Evolutionary conservation across 31 red algal genomes (phyloP), one percentile per base, ranked within the genome.

Genomic region (Odonthalia washingtoniensis): DNA sequence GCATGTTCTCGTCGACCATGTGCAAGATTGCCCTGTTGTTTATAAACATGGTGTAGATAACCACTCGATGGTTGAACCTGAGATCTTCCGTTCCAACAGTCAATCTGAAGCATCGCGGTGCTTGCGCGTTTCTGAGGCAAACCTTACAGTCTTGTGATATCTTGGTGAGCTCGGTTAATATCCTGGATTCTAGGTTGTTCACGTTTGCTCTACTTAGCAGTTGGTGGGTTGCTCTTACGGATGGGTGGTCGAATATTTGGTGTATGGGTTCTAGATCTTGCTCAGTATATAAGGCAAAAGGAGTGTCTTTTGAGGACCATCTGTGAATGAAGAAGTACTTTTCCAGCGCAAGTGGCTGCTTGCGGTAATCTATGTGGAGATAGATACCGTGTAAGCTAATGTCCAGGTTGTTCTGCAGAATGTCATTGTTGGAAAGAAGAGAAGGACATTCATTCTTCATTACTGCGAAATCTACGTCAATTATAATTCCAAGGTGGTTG

Each of bases 1-100:
- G 83, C 1, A 53, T 87, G 2, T 46, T 72, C 52, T 87, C 84
- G 66, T 65, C 52, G 3, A 87, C 84, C 2, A 87, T 30, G 46
- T 87, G 45, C 24, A 60, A 37, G 34, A 87, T 72, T 27, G 84
- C 46, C 28, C 42, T 63, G 18, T 36, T 36, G 40, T 62, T 46
- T n/a, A 85, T 72, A 66, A 70, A 85, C 81, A 73, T 77, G 3
- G 74, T 42, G 31, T 76, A 68, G 3, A 87, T 37, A 9, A 49
- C 70, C 3, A 87, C 70, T 85, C 6, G 65, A 42, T 73, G 67
- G 67, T 85, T 85, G 49, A 72, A 85, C 1, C 81, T 3, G 1
- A 85, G 67, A 40, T 85, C 44, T 31, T 53, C 67, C 1, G 67
- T 85, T 4, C 81, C 81, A 60, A 66, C 66, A 4, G 53, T 82